Evolutionary conservation across 2,329 filamentous ascomycete genomes (phyloP), one percentile per base, ranked within the genome.

Genomic region (Triangularia verruculosa): DNA sequence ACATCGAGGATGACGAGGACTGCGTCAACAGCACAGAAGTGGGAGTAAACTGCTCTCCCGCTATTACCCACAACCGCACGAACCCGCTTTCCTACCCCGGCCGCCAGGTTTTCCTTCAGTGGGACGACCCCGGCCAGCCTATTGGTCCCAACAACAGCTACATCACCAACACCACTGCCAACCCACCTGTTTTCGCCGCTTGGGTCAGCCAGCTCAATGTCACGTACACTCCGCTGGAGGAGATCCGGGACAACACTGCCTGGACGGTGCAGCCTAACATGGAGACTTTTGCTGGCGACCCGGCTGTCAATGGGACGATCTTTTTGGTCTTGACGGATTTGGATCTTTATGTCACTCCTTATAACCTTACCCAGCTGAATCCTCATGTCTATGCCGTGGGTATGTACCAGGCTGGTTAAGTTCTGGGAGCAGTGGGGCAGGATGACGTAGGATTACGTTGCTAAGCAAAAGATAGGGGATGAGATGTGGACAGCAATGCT

Each of bases 111-210:
- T 86, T 85, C 71, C 77, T 96, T 6, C 74, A 82, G 52, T 96
- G 91, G 91, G 91, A 95, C 25, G 76, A 73, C 0, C 89, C 91
- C 0, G 91, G 90, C 0, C 76, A 84, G 68, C 70, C 82, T 0
- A 83, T 94, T 2, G 92, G 92, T 0, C 92, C 92, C 0, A 94
- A 96, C 76, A 92, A 92, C 78, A 90, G 86, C 72, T 96, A 96
- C 73, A 78, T 92, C 57, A 94, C 92, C 0, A 74, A 76, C 2
- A 85, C 82, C 0, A 79, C 80, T 0, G 89, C 88, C 0, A 81
- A 81, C 1, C 70, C 74, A 3, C 89, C 92, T 0, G 76, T 78
- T 63, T 96, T 83, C 68, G 91, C 91, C 0, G 84, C 86, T 0
- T 96, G 91, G 90, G 89, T 91, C 1, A 83, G 82, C 0, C 92